Conservation (phyloP, 202 grass and related monocot species). For the Zoysia matrella region DNA sequence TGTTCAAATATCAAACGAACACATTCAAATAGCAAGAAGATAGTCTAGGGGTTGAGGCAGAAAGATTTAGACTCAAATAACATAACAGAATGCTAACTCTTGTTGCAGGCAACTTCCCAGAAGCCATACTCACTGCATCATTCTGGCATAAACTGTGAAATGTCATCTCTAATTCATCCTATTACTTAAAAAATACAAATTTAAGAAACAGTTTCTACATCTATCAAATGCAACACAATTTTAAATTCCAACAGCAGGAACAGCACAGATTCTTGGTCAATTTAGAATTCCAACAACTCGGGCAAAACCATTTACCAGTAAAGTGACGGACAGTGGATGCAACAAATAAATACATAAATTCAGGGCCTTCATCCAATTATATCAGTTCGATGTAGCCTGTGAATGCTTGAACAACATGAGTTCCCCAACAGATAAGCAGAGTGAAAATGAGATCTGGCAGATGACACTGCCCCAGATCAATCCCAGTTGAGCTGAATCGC, state of each 20-base stretch:
- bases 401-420: not conserved
- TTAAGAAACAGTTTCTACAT: not conserved
- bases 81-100: not conserved
- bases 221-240: not conserved
- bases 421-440: not conserved
- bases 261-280: not conserved
- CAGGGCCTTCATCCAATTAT: not conserved
- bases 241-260: constrained; percentile 1
- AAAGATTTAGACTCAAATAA: not conserved
- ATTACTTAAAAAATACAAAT: not conserved
- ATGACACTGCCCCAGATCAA: not conserved
- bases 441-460: constrained; percentile 1
- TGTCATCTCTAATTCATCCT: not conserved
- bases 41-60: not conserved
- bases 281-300: not conserved
- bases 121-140: not conserved
- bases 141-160: not conserved
- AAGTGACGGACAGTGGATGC: not conserved
- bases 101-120: not conserved
- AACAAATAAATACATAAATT: not conserved
- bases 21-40: constrained; percentile 2
- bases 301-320: not conserved
- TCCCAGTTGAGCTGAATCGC: not conserved
- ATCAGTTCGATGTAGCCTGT: not conserved
- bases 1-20: not conserved